Evolutionary conservation across 306 rosid species (phyloP), one percentile per base, ranked within the genome.

Genomic region (Vachellia collinsii): DNA sequence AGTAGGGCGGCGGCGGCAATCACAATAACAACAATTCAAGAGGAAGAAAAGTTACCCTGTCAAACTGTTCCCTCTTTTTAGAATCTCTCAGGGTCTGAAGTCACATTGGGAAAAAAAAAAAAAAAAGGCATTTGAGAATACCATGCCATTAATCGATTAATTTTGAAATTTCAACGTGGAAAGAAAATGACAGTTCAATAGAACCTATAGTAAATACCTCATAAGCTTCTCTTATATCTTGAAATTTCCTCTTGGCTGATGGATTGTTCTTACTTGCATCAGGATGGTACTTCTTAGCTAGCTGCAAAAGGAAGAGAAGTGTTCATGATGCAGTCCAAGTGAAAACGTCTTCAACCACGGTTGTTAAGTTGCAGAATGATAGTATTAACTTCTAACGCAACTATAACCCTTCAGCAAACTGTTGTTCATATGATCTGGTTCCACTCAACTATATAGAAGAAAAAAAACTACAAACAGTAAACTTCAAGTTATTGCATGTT

Each of bases 231-330:
- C 90, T 93, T 89, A 95, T 89, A 85, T 90, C 96, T 79, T 89
- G 99, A 89, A 95, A 95, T 79, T 91, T 91, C 88, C 87, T 90
- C 85, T 93, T 95, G 43, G 97, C 90, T 19, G 94, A 91, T 79
- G 96, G 92, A 69, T 90, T 90, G 79, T 86, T 89, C 89, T 87
- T 93, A 83, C 89, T 93, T 77, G 93, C 96, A 86, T 95, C 99
- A 29, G 97, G 99, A 87, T 95, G 99, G 82, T 90, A 93, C 86
- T 85, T 91, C 87, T 93, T 95, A 65, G 99, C 99, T 69, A 95
- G 95, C 97, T 95, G 92, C 89, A 76, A 47, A 58, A 76, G 44
- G 74, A 25, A 79, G 36, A 79, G 78, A 81, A 81, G 54, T 70
- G 73, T 53, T 43, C 69, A 84, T n/a, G 68, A 78, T 41, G 51